A percentile compares a stretch with the other conserved stretches of the same genome.
Conservation (phyloP, 2,329 filamentous ascomycete species). For the Dendrostoma leiphaemia region DNA sequence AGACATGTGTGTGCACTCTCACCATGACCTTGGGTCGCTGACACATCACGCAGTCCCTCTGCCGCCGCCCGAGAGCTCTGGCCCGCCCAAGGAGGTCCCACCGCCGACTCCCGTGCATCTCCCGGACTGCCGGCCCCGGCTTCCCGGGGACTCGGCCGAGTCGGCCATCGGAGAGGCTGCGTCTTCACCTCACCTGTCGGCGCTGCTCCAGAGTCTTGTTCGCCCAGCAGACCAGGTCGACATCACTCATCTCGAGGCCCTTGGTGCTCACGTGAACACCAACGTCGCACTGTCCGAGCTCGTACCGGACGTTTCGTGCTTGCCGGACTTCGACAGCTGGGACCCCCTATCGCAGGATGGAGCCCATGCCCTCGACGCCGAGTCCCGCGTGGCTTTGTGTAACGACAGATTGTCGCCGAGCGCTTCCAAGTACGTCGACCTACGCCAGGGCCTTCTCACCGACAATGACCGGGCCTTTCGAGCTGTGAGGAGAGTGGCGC, state of each 20-base stretch:
- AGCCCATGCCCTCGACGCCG: constrained; percentile 45
- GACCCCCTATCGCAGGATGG: constrained; percentile 47
- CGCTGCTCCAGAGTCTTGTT: constrained; percentile 52
- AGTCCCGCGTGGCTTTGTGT: constrained; percentile 46
- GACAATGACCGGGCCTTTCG: constrained; percentile 59
- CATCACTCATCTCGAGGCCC: constrained; percentile 51
- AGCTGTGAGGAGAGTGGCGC: constrained; percentile 56
- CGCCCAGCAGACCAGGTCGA: constrained; percentile 47
- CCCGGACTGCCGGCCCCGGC: constrained; percentile 40
- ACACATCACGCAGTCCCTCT: constrained; percentile 10
- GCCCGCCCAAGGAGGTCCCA: constrained; percentile 50
- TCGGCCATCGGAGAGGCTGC: constrained; percentile 1
- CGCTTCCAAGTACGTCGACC: constrained; percentile 56
- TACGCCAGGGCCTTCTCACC: constrained; percentile 54
- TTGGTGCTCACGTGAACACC: constrained; percentile 54
- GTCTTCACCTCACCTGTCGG: constrained; percentile 39
- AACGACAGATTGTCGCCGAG: constrained; percentile 57
- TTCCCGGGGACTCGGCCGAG: constrained; percentile 13
- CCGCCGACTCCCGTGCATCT: constrained; percentile 54
- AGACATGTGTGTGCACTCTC: too few species aligned
- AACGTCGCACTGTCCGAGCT: constrained; percentile 48
- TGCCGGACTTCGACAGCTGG: constrained; percentile 55
- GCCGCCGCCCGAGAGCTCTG: constrained; percentile 21
- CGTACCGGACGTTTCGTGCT: constrained; percentile 50
- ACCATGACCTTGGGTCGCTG: background rate